Percentiles rank a stretch among this genome's conserved stretches.
These are phyloP conservation scores for Didymella segeticola DNA, from an alignment of 2,329 filamentous ascomycete species.

Conservation along the genomic window DNA sequence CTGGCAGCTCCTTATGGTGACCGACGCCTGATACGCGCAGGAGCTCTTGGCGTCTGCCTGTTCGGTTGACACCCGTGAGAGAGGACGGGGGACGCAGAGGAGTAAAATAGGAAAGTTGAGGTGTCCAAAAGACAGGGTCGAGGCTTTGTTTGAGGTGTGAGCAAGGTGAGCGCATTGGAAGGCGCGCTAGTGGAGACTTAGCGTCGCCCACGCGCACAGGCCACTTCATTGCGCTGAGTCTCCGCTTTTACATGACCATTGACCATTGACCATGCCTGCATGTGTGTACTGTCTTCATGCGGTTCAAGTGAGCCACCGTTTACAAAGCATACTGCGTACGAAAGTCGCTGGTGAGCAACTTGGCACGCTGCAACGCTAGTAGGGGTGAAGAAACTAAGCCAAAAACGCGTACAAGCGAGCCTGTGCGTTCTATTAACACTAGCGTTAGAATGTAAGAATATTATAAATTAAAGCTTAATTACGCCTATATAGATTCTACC, in stretches of 20 bases:
- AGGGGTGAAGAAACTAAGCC: too few species aligned
- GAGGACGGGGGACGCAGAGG: background rate
- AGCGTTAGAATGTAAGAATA: too few species aligned
- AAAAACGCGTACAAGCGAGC: too few species aligned
- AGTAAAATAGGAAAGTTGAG: background rate
- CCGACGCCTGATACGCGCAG: background rate
- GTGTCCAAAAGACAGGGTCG: constrained; percentile 9
- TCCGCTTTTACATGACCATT: background rate
- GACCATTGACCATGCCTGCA: too few species aligned
- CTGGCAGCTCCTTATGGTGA: constrained; percentile 7
- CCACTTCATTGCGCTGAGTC: background rate
- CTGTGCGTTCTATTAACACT: too few species aligned
- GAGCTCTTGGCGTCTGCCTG: constrained; percentile 2
- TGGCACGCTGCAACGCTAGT: too few species aligned
- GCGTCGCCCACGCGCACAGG: constrained; percentile 11
- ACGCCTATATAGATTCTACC: too few species aligned
- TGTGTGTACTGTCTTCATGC: too few species aligned
- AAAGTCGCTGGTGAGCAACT: too few species aligned
- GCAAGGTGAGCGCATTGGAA: constrained; percentile 27
- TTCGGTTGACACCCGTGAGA: background rate
- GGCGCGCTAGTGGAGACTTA: constrained; percentile 26
- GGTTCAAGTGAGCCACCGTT: too few species aligned
- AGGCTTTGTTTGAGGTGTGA: constrained; percentile 23
- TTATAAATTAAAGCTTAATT: too few species aligned
- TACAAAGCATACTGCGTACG: too few species aligned